Conservation (phyloP, 495 filamentous ascomycete genomes). For the Penicillium maclennaniae region DNA sequence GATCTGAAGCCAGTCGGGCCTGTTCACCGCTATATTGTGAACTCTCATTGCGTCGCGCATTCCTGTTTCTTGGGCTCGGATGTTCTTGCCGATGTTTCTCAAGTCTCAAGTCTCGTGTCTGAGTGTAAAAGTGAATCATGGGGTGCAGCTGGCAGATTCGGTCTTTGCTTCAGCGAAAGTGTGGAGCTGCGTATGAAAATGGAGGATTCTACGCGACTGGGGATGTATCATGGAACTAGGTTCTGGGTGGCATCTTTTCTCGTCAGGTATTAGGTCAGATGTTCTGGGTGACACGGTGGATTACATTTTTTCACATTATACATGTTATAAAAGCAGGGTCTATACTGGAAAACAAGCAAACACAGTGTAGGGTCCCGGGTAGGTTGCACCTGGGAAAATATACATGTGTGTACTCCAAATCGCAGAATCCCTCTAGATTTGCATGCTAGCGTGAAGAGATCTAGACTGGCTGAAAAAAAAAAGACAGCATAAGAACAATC, state of each 20-base stretch:
- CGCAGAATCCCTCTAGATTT: constrained; percentile 33
- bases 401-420: constrained; percentile 12
- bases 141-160: background rate
- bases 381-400: background rate
- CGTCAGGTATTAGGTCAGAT: background rate
- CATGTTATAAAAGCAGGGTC: background rate
- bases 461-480: constrained; percentile 41
- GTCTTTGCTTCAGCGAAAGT: background rate
- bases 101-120: constrained; percentile 1
- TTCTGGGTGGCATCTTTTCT: background rate
- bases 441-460: constrained; percentile 38
- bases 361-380: background rate
- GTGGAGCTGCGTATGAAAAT: background rate
- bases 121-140: background rate
- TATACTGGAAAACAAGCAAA: background rate
- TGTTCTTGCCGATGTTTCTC: background rate
- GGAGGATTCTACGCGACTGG: background rate
- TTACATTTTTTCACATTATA: background rate
- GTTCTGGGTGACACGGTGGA: background rate
- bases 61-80: constrained; percentile 1
- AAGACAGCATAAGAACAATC: constrained; percentile 25
- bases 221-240: background rate
- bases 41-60: background rate
- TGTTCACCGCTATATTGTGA: constrained; percentile 9
- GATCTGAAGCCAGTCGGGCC: constrained; percentile 3